Evolutionary conservation across 148 eudicot genomes (phyloP).

Genomic region (Spergularia marina): DNA sequence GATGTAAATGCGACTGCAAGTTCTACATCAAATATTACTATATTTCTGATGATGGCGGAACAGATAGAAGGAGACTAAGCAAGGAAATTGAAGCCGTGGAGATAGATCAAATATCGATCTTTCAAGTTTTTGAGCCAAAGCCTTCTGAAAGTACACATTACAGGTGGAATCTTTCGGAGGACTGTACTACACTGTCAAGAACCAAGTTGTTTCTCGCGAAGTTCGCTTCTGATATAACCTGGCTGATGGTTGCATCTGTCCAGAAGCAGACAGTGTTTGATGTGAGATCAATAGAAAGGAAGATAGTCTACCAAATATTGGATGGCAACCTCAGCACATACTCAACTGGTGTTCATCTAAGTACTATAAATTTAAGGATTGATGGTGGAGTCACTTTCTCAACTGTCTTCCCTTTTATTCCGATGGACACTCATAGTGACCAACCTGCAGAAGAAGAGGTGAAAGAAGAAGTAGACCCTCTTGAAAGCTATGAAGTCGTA

Average conservation of each 20-base stretch:
- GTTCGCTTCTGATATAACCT: constrained; percentile 66
- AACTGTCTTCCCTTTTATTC: constrained; percentile 42
- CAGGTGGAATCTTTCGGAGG: constrained; percentile 77
- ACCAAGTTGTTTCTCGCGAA: constrained; percentile 56
- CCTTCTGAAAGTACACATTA: constrained; percentile 54
- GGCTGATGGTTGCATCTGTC: constrained; percentile 76
- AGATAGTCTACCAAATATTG: constrained; percentile 62
- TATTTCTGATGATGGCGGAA: constrained; percentile 45
- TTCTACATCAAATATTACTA: constrained; percentile 56
- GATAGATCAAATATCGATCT: constrained; percentile 54
- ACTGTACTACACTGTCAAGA: constrained; percentile 56
- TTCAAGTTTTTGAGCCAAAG: constrained; percentile 56
- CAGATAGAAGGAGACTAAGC: constrained; percentile 37
- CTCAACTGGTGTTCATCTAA: constrained; percentile 32
- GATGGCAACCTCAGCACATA: constrained; percentile 37
- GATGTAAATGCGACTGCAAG: constrained; percentile 53
- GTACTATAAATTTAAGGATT: constrained; percentile 57
- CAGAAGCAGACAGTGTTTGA: constrained; percentile 57
- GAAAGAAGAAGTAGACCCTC: constrained; percentile 23
- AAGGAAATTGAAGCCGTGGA: constrained; percentile 50
- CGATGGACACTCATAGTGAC: constrained; percentile 14
- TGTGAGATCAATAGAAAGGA: constrained; percentile 50
- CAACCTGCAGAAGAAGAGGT: constrained; percentile 20
- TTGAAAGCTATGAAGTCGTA: constrained; percentile 29
- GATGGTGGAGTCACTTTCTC: constrained; percentile 51